Conservation (phyloP, 768 basidiomycete species). For the Rhodotorula kratochvilovae region DNA sequence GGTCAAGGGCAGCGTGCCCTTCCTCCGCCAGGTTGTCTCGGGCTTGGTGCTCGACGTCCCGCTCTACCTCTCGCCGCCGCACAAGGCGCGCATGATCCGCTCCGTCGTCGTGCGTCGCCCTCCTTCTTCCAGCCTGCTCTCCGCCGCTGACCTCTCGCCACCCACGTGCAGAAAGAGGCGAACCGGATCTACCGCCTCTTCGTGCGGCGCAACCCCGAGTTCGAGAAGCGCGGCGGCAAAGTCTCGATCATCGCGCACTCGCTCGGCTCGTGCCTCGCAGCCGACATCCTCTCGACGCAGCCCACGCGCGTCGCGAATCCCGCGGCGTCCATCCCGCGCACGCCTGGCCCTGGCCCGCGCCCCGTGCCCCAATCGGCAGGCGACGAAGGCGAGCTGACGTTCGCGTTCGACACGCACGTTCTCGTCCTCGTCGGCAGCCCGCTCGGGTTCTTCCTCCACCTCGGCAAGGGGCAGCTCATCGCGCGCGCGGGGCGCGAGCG, state of each 20-base stretch:
- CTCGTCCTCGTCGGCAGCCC: conserved; percentile 41
- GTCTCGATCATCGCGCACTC: conserved; percentile 42
- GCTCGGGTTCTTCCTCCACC: conserved; percentile 39
- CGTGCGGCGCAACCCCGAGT: conserved; percentile 41
- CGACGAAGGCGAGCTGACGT: conserved; percentile 6
- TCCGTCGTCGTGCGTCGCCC: conserved; percentile 31
- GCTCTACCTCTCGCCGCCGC: conserved; percentile 36
- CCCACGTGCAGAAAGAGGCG: conserved; percentile 23
- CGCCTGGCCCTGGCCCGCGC: neutral
- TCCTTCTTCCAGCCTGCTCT: neutral
- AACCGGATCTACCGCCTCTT: conserved; percentile 43
- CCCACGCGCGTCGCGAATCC: conserved; percentile 32
- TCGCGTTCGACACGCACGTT: conserved; percentile 37
- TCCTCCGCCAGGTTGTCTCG: conserved; percentile 37
- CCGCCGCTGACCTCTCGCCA: neutral
- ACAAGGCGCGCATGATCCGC: conserved; percentile 40
- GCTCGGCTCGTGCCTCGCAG: conserved; percentile 37
- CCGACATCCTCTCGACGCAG: conserved; percentile 41
- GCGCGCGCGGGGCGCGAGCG: conserved; percentile 37
- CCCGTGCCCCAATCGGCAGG: neutral
- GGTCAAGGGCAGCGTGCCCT: conserved; percentile 34
- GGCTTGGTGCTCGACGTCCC: conserved; percentile 41
- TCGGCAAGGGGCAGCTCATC: conserved; percentile 41
- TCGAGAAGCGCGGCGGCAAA: conserved; percentile 28
- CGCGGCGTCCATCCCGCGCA: neutral